These are phyloP conservation scores for Zasmidium angulare DNA, from an alignment of 2,329 filamentous ascomycete species.

Conservation along the genomic window DNA sequence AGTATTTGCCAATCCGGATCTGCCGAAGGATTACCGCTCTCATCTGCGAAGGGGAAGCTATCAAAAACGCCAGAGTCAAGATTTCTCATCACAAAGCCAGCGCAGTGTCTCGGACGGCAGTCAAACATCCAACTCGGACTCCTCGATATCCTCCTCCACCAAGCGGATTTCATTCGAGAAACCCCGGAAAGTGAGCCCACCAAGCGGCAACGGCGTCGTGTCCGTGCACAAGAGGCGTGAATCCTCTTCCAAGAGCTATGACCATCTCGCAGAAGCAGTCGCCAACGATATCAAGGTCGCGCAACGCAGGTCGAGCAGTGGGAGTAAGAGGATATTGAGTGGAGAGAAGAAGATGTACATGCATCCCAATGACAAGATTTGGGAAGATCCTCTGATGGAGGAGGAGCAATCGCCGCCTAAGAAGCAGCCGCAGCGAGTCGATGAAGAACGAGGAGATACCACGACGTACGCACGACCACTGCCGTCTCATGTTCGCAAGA, in stretches of 20 bases:
- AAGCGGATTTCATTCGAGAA: conserved; percentile 17
- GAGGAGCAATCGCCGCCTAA: conserved; percentile 33
- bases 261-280: conserved; percentile 36
- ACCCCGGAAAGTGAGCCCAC: conserved; percentile 23
- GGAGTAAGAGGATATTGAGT: conserved; percentile 65
- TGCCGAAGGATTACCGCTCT: conserved; percentile 56
- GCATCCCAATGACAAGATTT: conserved; percentile 75
- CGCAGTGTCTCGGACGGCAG: conserved; percentile 20
- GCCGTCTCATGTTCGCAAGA: conserved; percentile 57
- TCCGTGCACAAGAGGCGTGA: conserved; percentile 24
- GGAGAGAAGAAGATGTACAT: conserved; percentile 67
- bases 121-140: conserved; percentile 15
- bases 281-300: conserved; percentile 35
- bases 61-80: conserved; percentile 51
- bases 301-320: conserved; percentile 59
- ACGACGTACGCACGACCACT: conserved; percentile 22
- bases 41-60: conserved; percentile 72
- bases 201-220: conserved; percentile 13
- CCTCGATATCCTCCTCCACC: conserved; percentile 3
- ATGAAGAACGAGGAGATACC: conserved; percentile 2
- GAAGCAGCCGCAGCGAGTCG: conserved; percentile 6
- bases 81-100: conserved; percentile 16
- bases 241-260: conserved; percentile 36
- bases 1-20: conserved; percentile 34
- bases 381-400: conserved; percentile 74